Percentiles rank a stretch among this genome's conserved stretches.
These are phyloP conservation scores for Sutorius australiensis DNA, from an alignment of 768 basidiomycete genomes.

Conservation along the genomic window DNA sequence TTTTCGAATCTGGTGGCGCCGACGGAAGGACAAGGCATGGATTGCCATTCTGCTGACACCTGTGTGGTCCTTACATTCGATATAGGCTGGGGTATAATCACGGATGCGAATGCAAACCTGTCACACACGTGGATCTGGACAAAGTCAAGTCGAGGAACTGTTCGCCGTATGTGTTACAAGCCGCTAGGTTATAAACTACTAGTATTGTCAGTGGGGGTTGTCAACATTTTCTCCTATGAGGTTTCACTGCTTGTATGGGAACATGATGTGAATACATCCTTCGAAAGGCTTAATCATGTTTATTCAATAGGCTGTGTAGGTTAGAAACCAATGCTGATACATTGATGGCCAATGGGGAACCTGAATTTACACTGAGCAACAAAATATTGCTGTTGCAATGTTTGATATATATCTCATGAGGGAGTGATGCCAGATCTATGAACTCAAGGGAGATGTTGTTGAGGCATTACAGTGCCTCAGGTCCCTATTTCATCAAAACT, in stretches of 20 bases:
- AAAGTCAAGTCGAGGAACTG: conserved; percentile 70
- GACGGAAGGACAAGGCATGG: conserved; percentile 65
- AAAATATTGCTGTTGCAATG: too few relatives aligned
- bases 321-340: too few relatives aligned
- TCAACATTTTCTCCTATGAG: background rate
- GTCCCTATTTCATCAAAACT: too few relatives aligned
- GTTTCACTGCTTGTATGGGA: background rate
- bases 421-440: too few relatives aligned
- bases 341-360: background rate
- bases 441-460: too few relatives aligned
- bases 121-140: conserved; percentile 63
- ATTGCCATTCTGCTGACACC: background rate
- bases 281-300: background rate
- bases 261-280: background rate
- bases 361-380: background rate
- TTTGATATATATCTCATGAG: too few relatives aligned
- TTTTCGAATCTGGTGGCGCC: conserved; percentile 59
- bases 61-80: background rate
- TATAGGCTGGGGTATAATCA: conserved; percentile 78
- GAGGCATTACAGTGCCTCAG: too few relatives aligned
- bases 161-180: conserved; percentile 42
- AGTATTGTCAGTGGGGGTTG: background rate
- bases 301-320: background rate
- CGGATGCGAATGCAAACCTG: conserved; percentile 57
- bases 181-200: conserved; percentile 39